phyloP scores from a whole-genome alignment of 768 basidiomycete species.

The Mycena metata region DNA sequence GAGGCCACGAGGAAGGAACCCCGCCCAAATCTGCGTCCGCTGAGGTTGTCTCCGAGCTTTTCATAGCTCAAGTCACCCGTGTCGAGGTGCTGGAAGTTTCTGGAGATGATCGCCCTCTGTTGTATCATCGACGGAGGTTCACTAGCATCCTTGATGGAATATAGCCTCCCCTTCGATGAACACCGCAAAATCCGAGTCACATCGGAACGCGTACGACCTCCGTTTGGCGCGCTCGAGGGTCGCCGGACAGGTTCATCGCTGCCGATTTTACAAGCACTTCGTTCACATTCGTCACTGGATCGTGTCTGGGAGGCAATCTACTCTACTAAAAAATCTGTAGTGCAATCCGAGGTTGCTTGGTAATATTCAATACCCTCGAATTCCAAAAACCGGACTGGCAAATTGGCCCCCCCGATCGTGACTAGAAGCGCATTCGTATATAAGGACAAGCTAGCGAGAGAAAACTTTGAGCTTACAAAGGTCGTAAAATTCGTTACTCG shows the following conservation, averaged over 20 bases:
- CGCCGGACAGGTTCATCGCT: neutral
- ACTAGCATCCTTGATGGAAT: conserved; percentile 51
- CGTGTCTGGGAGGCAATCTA: neutral
- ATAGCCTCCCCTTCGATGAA: neutral
- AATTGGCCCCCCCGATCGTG: conserved; percentile 41
- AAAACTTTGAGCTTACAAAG: conserved; percentile 40
- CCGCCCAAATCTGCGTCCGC: conserved; percentile 26
- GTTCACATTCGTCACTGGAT: neutral
- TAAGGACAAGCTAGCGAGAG: neutral
- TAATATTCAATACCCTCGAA: conserved; percentile 39
- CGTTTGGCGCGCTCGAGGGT: neutral
- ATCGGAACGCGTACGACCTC: neutral
- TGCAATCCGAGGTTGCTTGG: conserved; percentile 5
- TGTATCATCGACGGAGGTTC: conserved; percentile 75
- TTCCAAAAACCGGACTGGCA: conserved; percentile 43
- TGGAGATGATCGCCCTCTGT: conserved; percentile 59
- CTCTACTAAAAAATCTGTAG: conserved; percentile 16
- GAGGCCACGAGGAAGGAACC: conserved; percentile 33
- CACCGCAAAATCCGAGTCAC: neutral
- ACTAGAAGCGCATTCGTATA: conserved; percentile 34
- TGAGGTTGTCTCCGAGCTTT: conserved; percentile 72
- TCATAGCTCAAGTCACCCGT: conserved; percentile 82
- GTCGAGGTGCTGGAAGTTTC: conserved; percentile 57
- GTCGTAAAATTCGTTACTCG: conserved; percentile 47
- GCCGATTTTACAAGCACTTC: neutral